Base-by-base conservation (phyloP, 225 moss, liverwort and hornwort species). In the Lunularia cruciata region DNA sequence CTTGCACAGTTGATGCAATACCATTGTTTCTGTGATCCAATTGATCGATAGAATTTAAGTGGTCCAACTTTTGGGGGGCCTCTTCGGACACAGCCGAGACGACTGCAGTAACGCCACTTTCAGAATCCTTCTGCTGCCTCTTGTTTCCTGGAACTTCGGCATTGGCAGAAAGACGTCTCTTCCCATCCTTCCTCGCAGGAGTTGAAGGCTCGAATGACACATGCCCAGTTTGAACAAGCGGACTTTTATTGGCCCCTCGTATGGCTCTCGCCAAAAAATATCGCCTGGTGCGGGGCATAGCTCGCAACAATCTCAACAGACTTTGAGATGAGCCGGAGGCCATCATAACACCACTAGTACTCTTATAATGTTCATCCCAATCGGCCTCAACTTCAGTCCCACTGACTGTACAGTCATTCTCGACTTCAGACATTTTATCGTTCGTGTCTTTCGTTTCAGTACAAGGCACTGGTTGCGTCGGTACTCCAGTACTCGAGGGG, bases 281-380 rank as follows among this genome's bases (percentile, higher is more conserved):
- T 40, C 95, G 76, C 55, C 95, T 79, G 15, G 92, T 92, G 67
- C 88, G 90, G 22, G 92, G 95, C 83, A 95, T 95, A 8, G 63
- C 80, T 51, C 88, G 86, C 59, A 95, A 71, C 57, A 95, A 85
- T 14, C 85, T 85, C 79, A 92, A 71, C 52, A 89, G 84, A 39
- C 83, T 88, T 51, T 83, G 90, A 16, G 86, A 79, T 47, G 82
- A 56, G 11, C 48, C 67, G 35, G 54, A 63, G 25, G 79, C 75
- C 23, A 68, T 70, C 54, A 73, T 81, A 40, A 60, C 81, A 34
- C 86, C 86, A n/a, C n/a, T n/a, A n/a, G n/a, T n/a, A 67, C 82
- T 87, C 47, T 88, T 93, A 20, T 84, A 83, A 60, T 79, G 86
- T 18, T 89, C 95, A 48, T 86, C 87, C 92, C 90, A 92, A 43